Evolutionary conservation across 2,329 filamentous ascomycete species (phyloP).

Genomic region (Diaporthe australafricana): DNA sequence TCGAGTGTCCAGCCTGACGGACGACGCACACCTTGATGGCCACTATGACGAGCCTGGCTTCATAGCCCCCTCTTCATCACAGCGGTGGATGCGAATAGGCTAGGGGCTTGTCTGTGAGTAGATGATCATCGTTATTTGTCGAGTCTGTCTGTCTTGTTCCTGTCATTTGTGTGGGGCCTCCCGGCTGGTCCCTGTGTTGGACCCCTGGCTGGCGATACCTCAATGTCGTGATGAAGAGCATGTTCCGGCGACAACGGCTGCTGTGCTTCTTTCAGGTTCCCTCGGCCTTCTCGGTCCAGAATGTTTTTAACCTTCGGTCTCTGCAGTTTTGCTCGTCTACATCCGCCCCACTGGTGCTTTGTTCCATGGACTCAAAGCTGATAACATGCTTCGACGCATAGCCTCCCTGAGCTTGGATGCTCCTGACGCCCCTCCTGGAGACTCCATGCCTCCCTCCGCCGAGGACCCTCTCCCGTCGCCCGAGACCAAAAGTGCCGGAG

Average conservation of each 20-base stretch:
- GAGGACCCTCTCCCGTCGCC: slow-evolving; percentile 58
- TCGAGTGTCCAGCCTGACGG: slow-evolving; percentile 7
- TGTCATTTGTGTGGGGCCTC: slow-evolving; percentile 22
- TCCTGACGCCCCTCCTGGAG: slow-evolving; percentile 50
- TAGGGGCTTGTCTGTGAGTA: slow-evolving; percentile 28
- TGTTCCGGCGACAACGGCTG: slow-evolving; percentile 5
- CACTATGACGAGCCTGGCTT: slow-evolving; percentile 32
- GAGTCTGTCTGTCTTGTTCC: neutral
- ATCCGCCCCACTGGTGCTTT: neutral
- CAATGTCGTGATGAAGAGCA: neutral
- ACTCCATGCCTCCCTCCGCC: slow-evolving; percentile 72
- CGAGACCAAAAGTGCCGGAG: slow-evolving; percentile 66
- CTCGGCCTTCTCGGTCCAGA: neutral
- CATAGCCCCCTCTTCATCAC: slow-evolving; percentile 29
- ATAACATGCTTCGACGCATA: slow-evolving; percentile 56
- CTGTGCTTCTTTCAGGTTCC: neutral
- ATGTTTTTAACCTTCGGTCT: slow-evolving; percentile 24
- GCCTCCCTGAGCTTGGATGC: slow-evolving; percentile 56
- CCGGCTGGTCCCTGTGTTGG: neutral
- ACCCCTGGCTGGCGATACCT: neutral
- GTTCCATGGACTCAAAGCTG: slow-evolving; percentile 44
- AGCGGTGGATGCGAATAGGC: slow-evolving; percentile 4
- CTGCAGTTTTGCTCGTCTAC: slow-evolving; percentile 24
- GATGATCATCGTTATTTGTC: neutral
- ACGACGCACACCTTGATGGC: slow-evolving; percentile 35